phyloP scores from a whole-genome alignment of 805 yeast species.

The Candida pini region DNA sequence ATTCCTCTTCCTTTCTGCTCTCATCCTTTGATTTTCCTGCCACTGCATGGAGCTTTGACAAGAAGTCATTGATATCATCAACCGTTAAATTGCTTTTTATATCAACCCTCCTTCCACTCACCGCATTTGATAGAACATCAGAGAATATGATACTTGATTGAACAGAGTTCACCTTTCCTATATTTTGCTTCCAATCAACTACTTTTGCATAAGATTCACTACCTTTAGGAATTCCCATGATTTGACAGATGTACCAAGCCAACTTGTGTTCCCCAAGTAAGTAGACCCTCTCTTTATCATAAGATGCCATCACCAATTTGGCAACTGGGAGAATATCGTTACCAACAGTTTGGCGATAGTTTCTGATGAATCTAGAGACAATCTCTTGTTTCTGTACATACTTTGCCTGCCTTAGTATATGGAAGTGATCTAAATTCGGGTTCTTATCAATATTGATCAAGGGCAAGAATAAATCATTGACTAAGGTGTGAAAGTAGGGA shows the following conservation, averaged over 20 bases:
- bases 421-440: too few species aligned
- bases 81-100: constrained; percentile 36
- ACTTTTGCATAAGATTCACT: constrained; percentile 54
- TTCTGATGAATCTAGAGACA: constrained; percentile 34
- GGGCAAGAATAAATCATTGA: constrained; percentile 37
- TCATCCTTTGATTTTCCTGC: constrained; percentile 12
- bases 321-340: constrained; percentile 63
- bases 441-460: constrained; percentile 28
- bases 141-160: constrained; percentile 40
- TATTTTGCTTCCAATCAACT: constrained; percentile 41
- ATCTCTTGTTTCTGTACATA: constrained; percentile 10
- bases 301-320: constrained; percentile 53
- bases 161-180: constrained; percentile 23
- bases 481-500: constrained; percentile 37
- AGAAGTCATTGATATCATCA: constrained; percentile 40
- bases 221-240: constrained; percentile 53
- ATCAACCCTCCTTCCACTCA: constrained; percentile 43
- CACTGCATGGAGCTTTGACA: constrained; percentile 38
- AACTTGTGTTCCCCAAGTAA: constrained; percentile 59
- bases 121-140: constrained; percentile 41
- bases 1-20: constrained; percentile 2
- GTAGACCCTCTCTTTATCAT: constrained; percentile 50
- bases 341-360: constrained; percentile 54
- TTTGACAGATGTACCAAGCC: constrained; percentile 42
- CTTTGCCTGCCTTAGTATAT: not conserved